Evolutionary conservation across 805 yeast species (phyloP).

Genomic region (Candida odintsovae): DNA sequence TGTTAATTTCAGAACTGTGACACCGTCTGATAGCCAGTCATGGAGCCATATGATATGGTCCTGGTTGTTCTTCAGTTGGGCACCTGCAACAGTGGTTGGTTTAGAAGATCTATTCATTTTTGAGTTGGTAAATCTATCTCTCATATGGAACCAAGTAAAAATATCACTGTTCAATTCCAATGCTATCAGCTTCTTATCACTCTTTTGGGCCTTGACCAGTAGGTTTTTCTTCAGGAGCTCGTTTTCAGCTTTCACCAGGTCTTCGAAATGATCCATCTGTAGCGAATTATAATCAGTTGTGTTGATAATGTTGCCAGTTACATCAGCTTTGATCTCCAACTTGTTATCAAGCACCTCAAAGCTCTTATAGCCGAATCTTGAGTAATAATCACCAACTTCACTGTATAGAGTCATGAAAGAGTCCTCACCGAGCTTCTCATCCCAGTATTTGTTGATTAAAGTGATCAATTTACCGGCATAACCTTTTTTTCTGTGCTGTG

Average conservation of each 20-base stretch:
- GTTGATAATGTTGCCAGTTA: background rate
- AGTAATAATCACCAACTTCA: conserved; percentile 66
- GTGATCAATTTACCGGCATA: conserved; percentile 46
- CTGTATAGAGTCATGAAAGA: conserved; percentile 52
- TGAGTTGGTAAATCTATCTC: conserved; percentile 32
- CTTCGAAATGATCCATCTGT: conserved; percentile 27
- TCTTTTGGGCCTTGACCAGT: conserved; percentile 12
- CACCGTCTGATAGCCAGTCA: conserved; percentile 30
- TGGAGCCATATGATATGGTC: conserved; percentile 42
- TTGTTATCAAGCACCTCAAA: conserved; percentile 23
- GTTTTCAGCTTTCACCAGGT: conserved; percentile 25
- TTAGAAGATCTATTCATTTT: conserved; percentile 13
- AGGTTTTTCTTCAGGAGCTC: conserved; percentile 17
- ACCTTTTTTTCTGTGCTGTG: conserved; percentile 45
- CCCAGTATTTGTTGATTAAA: conserved; percentile 29
- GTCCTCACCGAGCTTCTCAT: conserved; percentile 26
- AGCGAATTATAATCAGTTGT: conserved; percentile 19
- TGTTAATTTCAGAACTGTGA: conserved; percentile 21
- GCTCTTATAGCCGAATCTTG: conserved; percentile 52
- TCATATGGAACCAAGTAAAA: conserved; percentile 38
- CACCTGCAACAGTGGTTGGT: conserved; percentile 21
- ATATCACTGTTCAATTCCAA: conserved; percentile 32
- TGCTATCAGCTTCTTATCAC: conserved; percentile 22
- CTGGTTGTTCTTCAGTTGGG: conserved; percentile 19
- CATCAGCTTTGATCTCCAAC: background rate